Conservation (phyloP, 352 stramenopile species). For the Globisporangium cederbergense region DNA sequence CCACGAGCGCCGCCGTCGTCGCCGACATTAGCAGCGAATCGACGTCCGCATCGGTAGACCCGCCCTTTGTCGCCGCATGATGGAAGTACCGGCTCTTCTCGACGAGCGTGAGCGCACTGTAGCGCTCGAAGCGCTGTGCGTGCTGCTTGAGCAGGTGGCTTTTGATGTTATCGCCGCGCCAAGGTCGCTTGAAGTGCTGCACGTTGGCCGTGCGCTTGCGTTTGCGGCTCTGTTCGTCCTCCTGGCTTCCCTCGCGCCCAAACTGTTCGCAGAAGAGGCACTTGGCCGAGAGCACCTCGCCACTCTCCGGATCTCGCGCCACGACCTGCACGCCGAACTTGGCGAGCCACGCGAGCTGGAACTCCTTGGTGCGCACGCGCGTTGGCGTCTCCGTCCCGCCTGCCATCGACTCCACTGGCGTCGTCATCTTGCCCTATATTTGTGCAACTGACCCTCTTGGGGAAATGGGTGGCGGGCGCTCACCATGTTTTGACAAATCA, state of each 20-base stretch:
- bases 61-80: neutral
- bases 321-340: conserved; percentile 14
- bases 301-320: conserved; percentile 3
- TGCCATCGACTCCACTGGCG: neutral
- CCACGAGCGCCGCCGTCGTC: neutral
- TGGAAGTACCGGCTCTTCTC: conserved; percentile 12
- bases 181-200: conserved; percentile 16
- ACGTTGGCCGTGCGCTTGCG: conserved; percentile 17
- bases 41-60: neutral
- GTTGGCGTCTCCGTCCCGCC: neutral
- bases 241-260: conserved; percentile 6
- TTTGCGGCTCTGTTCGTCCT: conserved; percentile 9
- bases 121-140: conserved; percentile 9
- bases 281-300: conserved; percentile 13
- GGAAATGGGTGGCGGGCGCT: too few relatives aligned
- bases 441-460: too few relatives aligned
- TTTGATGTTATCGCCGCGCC: conserved; percentile 17
- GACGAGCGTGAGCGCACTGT: conserved; percentile 6
- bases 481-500: too few relatives aligned
- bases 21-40: neutral
- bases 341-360: conserved; percentile 8
- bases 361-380: conserved; percentile 12
- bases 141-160: conserved; percentile 18
- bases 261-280: conserved; percentile 17
- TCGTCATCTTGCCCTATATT: neutral